phyloP scores from a whole-genome alignment of 441 rosid species.

The Gossypium gossypioides region DNA sequence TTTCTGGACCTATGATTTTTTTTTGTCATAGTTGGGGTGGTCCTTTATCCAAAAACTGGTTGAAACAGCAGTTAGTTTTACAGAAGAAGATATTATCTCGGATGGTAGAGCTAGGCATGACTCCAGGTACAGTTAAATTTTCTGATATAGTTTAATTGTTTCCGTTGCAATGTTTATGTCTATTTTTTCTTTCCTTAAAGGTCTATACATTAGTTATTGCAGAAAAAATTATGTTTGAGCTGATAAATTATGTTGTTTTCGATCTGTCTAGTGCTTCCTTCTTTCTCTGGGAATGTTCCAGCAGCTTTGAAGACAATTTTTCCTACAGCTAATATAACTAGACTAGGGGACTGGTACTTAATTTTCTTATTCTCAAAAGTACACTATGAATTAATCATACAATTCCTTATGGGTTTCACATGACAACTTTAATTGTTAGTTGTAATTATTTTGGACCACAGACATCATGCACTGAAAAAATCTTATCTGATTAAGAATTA shows the following conservation, averaged over 20 bases:
- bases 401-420: background rate
- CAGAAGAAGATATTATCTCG: slow-evolving; percentile 77
- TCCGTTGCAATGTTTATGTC: background rate
- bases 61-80: slow-evolving; percentile 62
- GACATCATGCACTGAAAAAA: background rate
- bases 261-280: slow-evolving; percentile 65
- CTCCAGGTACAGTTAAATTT: slow-evolving; percentile 54
- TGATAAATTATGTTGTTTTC: slow-evolving; percentile 11
- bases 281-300: slow-evolving; percentile 97
- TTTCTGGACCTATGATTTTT: slow-evolving; percentile 1
- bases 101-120: slow-evolving; percentile 91
- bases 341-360: slow-evolving; percentile 84
- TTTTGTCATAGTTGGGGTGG: slow-evolving; percentile 81
- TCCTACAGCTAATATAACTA: slow-evolving; percentile 77
- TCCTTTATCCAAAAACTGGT: slow-evolving; percentile 77
- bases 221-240: background rate
- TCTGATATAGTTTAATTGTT: slow-evolving; percentile 6
- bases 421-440: background rate
- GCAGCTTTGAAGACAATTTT: slow-evolving; percentile 63
- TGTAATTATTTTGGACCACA: slow-evolving; percentile 5
- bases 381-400: background rate
- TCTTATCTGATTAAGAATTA: background rate
- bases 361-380: slow-evolving; percentile 9
- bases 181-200: background rate
- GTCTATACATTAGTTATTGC: slow-evolving; percentile 1